Percentiles rank a stretch among this genome's conserved stretches.
Evolutionary conservation across 139 green algal genomes (phyloP).

Genomic region (Tetradesmus obliquus): DNA sequence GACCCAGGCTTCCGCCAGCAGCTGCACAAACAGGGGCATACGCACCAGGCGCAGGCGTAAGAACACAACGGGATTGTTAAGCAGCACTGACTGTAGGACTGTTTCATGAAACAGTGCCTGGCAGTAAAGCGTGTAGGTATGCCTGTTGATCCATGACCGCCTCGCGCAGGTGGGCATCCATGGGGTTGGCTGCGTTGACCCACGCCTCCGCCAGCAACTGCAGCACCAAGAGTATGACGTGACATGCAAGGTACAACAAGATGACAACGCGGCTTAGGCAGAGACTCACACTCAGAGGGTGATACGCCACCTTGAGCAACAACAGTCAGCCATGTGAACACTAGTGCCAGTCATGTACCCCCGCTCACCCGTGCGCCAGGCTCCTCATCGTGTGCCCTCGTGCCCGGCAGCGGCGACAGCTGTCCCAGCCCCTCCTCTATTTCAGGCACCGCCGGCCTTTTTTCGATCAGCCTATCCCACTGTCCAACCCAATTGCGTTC

Average conservation of each 20-base stretch:
- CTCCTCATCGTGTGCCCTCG: not conserved
- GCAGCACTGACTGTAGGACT: not conserved
- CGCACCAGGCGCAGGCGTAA: too few relatives aligned
- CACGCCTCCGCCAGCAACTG: slow-evolving; percentile 21
- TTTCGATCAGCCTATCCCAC: not conserved
- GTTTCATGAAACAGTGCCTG: too few relatives aligned
- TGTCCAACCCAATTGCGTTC: too few relatives aligned
- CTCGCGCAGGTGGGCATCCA: not conserved
- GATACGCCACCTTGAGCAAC: not conserved
- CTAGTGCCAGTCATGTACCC: not conserved
- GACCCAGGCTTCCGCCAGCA: slow-evolving; percentile 19
- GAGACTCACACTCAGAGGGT: too few relatives aligned
- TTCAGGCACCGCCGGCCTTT: not conserved
- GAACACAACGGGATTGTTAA: not conserved
- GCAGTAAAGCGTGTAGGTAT: too few relatives aligned
- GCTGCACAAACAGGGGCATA: not conserved
- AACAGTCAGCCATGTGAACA: not conserved
- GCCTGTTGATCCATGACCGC: not conserved
- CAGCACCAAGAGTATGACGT: not conserved
- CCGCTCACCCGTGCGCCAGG: not conserved
- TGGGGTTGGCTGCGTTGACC: not conserved
- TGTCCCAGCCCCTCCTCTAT: slow-evolving; percentile 1
- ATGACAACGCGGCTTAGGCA: too few relatives aligned
- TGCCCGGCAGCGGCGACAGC: not conserved
- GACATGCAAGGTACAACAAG: too few relatives aligned